These are phyloP conservation scores for Wickerhamomyces sp. DNA, from an alignment of 1,139 yeast genomes.

Conservation along the genomic window DNA sequence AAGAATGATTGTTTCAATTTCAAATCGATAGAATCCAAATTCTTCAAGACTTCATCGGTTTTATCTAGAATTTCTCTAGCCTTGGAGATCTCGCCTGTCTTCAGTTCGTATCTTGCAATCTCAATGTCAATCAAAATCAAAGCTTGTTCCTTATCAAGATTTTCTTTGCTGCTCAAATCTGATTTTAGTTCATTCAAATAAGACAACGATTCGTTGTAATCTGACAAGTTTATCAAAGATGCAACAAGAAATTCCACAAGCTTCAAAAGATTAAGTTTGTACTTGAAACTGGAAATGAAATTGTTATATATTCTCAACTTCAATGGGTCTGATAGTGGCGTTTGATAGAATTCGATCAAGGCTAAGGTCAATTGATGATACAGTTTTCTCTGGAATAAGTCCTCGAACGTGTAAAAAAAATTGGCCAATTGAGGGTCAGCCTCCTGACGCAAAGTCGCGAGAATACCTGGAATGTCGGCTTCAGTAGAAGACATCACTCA, in stretches of 20 bases:
- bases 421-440: constrained; percentile 63
- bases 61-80: constrained; percentile 69
- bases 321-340: constrained; percentile 46
- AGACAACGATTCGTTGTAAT: constrained; percentile 47
- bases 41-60: constrained; percentile 55
- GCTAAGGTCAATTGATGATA: constrained; percentile 77
- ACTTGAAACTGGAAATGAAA: constrained; percentile 63
- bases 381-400: constrained; percentile 77
- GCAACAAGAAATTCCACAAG: constrained; percentile 70
- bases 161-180: constrained; percentile 35
- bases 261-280: constrained; percentile 73
- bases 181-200: constrained; percentile 49
- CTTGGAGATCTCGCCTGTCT: constrained; percentile 51
- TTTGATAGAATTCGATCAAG: constrained; percentile 55
- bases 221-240: constrained; percentile 44
- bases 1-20: constrained; percentile 81
- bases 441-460: constrained; percentile 56
- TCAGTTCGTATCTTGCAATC: constrained; percentile 66
- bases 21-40: constrained; percentile 57
- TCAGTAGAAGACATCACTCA: constrained; percentile 8
- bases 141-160: constrained; percentile 41
- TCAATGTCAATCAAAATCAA: constrained; percentile 69
- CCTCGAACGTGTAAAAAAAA: constrained; percentile 74
- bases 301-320: constrained; percentile 66
- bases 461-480: constrained; percentile 21